These are phyloP conservation scores for Microdochium paspali DNA, from an alignment of 2,329 filamentous ascomycete genomes.

Conservation along the genomic window DNA sequence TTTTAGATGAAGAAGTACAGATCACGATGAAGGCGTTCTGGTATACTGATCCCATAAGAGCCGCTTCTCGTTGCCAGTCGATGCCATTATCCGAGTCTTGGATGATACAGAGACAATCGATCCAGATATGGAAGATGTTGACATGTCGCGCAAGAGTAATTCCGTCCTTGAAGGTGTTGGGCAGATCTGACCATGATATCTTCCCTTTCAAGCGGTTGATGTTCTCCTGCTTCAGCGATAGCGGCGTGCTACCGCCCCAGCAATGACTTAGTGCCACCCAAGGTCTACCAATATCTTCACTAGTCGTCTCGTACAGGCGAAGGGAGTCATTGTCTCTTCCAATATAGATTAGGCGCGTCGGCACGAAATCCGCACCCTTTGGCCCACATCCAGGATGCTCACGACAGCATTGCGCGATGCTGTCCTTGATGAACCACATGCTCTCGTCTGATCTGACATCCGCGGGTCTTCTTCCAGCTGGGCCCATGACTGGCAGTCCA, in stretches of 20 bases:
- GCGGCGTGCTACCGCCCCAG: slow-evolving; percentile 8
- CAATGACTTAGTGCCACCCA: slow-evolving; percentile 9
- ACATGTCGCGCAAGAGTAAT: slow-evolving; percentile 7
- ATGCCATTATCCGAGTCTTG: slow-evolving; percentile 4
- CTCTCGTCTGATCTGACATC: slow-evolving; percentile 7
- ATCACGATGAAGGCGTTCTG: slow-evolving; percentile 7
- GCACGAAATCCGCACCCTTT: slow-evolving; percentile 3
- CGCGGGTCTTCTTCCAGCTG: slow-evolving; percentile 2
- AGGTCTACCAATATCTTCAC: slow-evolving; percentile 1
- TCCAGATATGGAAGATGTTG: slow-evolving; percentile 7
- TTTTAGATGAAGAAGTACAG: slow-evolving; percentile 6
- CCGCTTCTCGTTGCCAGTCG: slow-evolving; percentile 8
- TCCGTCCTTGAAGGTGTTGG: slow-evolving; percentile 7
- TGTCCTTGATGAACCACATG: slow-evolving; percentile 9
- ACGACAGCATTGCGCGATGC: slow-evolving; percentile 6
- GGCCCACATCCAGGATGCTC: slow-evolving; percentile 3
- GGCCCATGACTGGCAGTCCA: slow-evolving; percentile 6
- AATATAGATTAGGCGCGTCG: slow-evolving; percentile 6
- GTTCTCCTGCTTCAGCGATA: slow-evolving; percentile 5
- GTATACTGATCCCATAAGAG: slow-evolving; percentile 7
- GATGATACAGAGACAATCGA: slow-evolving; percentile 8
- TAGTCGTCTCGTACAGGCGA: slow-evolving; percentile 3
- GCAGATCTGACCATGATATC: slow-evolving; percentile 5
- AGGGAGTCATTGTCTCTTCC: slow-evolving; percentile 5
- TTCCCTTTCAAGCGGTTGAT: slow-evolving; percentile 3